phyloP scores from a whole-genome alignment of 805 yeast genomes.

The Metschnikowia borealis region DNA sequence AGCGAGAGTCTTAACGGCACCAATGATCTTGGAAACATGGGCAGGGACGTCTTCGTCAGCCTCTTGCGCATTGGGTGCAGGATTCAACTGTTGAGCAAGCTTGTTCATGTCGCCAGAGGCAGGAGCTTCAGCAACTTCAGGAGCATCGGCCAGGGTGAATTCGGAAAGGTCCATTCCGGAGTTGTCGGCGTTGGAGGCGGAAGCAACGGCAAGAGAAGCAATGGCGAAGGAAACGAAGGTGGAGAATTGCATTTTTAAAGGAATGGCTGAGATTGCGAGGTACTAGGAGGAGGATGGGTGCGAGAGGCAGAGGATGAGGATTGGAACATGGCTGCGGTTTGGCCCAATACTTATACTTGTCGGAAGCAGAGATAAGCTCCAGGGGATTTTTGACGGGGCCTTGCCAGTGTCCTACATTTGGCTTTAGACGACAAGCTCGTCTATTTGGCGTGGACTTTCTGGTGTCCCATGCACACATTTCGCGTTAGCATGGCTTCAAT shows the following conservation, averaged over 20 bases:
- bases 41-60: background rate
- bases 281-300: background rate
- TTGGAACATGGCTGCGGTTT: background rate
- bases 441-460: background rate
- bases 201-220: background rate
- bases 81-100: background rate
- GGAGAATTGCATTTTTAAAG: background rate
- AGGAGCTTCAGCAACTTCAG: background rate
- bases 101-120: background rate
- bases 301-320: background rate
- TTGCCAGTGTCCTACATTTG: background rate
- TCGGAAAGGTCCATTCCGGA: background rate
- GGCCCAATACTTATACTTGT: background rate
- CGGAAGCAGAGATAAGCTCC: background rate
- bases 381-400: background rate
- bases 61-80: no score
- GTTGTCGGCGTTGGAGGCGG: background rate
- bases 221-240: background rate
- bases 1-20: background rate
- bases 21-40: background rate
- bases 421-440: background rate
- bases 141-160: background rate
- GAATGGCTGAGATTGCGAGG: background rate
- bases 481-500: background rate
- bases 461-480: background rate